Evolutionary conservation across 768 basidiomycete species (phyloP).

Genomic region (Suillus paluster): DNA sequence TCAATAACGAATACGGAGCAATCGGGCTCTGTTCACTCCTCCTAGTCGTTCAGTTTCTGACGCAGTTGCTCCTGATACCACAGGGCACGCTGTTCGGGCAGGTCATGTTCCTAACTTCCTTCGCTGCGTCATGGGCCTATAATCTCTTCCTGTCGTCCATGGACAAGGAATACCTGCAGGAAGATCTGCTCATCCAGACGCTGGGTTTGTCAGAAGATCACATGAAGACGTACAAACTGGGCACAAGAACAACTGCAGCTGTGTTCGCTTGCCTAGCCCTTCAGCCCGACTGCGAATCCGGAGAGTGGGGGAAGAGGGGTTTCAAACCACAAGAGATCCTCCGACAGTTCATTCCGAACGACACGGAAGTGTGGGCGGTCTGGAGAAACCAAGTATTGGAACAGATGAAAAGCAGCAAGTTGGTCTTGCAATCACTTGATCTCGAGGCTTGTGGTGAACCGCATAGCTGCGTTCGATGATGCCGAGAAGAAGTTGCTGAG

Average conservation of each 20-base stretch:
- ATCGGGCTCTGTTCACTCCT: conserved; percentile 22
- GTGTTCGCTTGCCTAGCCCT: conserved; percentile 11
- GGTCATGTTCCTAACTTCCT: conserved; percentile 25
- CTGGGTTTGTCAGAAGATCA: conserved; percentile 15
- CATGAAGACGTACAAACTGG: conserved; percentile 12
- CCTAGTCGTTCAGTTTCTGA: conserved; percentile 23
- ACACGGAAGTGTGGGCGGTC: conserved; percentile 10
- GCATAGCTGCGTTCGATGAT: neutral
- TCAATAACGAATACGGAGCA: conserved; percentile 11
- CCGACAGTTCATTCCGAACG: conserved; percentile 12
- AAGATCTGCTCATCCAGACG: conserved; percentile 13
- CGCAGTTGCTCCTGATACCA: conserved; percentile 28
- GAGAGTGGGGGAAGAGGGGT: neutral
- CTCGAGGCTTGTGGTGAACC: neutral
- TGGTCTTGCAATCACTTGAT: neutral
- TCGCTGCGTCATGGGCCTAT: conserved; percentile 27
- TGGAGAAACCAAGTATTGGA: conserved; percentile 9
- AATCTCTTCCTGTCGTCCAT: conserved; percentile 29
- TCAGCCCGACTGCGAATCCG: neutral
- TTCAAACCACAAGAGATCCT: conserved; percentile 3
- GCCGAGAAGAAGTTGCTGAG: neutral
- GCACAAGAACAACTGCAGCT: conserved; percentile 11
- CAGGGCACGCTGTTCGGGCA: conserved; percentile 28
- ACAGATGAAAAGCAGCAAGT: neutral
- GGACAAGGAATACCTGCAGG: conserved; percentile 24